Evolutionary conservation across 179 eudicot genomes (phyloP).

Genomic region (Spinacia oleracea): DNA sequence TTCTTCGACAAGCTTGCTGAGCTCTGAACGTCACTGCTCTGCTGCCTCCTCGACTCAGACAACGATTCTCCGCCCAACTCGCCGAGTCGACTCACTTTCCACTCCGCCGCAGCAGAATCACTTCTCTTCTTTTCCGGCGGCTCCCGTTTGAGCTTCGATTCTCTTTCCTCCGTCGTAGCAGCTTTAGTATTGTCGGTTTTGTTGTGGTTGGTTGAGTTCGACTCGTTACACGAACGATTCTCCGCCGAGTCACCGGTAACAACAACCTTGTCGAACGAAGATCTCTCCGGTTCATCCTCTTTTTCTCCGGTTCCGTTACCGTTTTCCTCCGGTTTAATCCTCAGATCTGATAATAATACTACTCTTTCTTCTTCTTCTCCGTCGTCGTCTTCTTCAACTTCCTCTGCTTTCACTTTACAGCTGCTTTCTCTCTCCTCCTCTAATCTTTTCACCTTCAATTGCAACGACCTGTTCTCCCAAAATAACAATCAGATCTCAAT

Average conservation of each 20-base stretch:
- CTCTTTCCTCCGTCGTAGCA: conserved; percentile 9
- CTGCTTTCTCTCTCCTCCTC: conserved; percentile 41
- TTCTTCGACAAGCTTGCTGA: conserved; percentile 39
- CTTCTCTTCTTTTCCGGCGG: neutral
- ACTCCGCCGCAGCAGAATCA: conserved; percentile 18
- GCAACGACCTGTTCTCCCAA: conserved; percentile 40
- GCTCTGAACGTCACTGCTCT: conserved; percentile 43
- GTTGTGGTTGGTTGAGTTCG: conserved; percentile 32
- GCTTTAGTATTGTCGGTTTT: conserved; percentile 9
- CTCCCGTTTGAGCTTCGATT: conserved; percentile 10
- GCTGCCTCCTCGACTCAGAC: conserved; percentile 33
- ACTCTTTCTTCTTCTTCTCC: neutral
- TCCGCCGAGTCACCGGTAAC: conserved; percentile 31
- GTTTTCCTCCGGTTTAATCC: conserved; percentile 24
- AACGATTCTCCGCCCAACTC: conserved; percentile 25
- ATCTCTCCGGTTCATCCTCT: conserved; percentile 20
- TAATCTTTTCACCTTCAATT: conserved; percentile 48
- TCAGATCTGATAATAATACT: conserved; percentile 34
- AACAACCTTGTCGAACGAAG: conserved; percentile 20
- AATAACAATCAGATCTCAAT: conserved; percentile 33
- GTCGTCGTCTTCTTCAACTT: neutral
- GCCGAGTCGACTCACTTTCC: conserved; percentile 33
- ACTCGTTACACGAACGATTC: conserved; percentile 51
- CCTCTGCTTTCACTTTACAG: conserved; percentile 17
- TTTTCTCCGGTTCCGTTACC: neutral